Percentiles rank a stretch among this genome's conserved stretches.
Evolutionary conservation across 495 filamentous ascomycete genomes (phyloP).

Genomic region (Hyaloscypha finlandica): DNA sequence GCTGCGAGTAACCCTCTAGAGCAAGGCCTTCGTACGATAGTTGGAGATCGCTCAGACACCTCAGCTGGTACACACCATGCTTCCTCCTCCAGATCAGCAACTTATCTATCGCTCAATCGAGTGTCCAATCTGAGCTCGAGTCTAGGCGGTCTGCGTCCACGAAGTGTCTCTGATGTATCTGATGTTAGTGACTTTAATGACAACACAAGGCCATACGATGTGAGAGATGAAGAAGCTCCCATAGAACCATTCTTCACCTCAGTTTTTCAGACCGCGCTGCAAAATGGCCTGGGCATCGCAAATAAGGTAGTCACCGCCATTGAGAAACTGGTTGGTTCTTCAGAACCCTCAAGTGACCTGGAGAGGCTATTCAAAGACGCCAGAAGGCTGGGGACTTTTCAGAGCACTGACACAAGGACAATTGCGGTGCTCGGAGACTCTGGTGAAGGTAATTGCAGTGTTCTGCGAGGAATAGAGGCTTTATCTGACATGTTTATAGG

Average conservation of each 20-base stretch:
- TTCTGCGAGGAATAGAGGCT: neutral
- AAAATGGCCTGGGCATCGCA: conserved; percentile 19
- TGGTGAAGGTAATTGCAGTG: conserved; percentile 16
- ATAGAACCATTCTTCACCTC: conserved; percentile 18
- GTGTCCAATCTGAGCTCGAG: conserved; percentile 6
- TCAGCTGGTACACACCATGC: neutral
- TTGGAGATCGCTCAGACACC: conserved; percentile 5
- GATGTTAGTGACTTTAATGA: conserved; percentile 13
- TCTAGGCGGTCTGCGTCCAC: neutral
- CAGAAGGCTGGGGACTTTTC: conserved; percentile 14
- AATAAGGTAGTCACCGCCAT: conserved; percentile 17
- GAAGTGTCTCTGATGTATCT: conserved; percentile 21
- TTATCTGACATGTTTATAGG: conserved; percentile 20
- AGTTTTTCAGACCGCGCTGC: conserved; percentile 16
- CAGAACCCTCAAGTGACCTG: conserved; percentile 11
- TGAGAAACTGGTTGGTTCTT: conserved; percentile 7
- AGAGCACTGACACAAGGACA: conserved; percentile 28
- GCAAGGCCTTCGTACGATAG: neutral
- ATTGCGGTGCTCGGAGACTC: conserved; percentile 34
- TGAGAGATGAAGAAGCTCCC: conserved; percentile 22
- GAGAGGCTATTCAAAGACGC: conserved; percentile 22
- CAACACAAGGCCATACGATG: conserved; percentile 12
- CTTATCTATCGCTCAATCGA: neutral
- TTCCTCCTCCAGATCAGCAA: conserved; percentile 1
- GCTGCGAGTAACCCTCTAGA: neutral